Evolutionary conservation across 257 asterid species (phyloP), one percentile per base, ranked within the genome.

Genomic region (Nemophila menziesii): DNA sequence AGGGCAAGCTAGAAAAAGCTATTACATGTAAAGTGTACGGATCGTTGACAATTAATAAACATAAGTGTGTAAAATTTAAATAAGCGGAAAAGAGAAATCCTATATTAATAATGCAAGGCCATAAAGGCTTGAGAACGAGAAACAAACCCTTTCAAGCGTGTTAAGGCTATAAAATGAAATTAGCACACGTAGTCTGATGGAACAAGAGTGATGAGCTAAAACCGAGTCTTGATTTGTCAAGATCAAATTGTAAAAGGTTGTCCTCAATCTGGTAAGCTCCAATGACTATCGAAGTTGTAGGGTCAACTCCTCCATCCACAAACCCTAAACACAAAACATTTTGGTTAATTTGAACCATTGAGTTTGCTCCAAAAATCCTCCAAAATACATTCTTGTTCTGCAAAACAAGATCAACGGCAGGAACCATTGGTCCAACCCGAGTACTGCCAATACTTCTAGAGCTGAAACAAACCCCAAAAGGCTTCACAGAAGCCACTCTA

Each of bases 221-320:
- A 11, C 60, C 58, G 8, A 80, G 66, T 54, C 49, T 58, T 10
- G 77, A 62, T 0, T 57, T 22, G 27, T 21, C 74, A 37, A 77
- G 16, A 50, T 78, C 90, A 53, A 78, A 74, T 23, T 68, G 80
- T 65, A 78, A 18, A 4, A 43, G 46, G 38, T 67, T 72, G 36
- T 78, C 74, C 67, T 66, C 73, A 54, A 75, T 12, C 24, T 78
- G 90, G 51, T 58, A 65, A 1, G 39, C 68, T 10, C 84, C 90
- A 27, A 74, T 66, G 17, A 69, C 66, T 0, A 78, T 14, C 5
- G 65, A 43, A 13, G 57, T 22, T n/a, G 18, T 8, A 9, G 48
- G 26, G 27, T 42, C 7, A 1, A 39, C 3, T 11, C 16, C 59
- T 6, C 49, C 46, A 44, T 45, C 59, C 21, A 59, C 14, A 46